Evolutionary conservation across 2,329 filamentous ascomycete species (phyloP).

Genomic region (Lecanicillium sp.): DNA sequence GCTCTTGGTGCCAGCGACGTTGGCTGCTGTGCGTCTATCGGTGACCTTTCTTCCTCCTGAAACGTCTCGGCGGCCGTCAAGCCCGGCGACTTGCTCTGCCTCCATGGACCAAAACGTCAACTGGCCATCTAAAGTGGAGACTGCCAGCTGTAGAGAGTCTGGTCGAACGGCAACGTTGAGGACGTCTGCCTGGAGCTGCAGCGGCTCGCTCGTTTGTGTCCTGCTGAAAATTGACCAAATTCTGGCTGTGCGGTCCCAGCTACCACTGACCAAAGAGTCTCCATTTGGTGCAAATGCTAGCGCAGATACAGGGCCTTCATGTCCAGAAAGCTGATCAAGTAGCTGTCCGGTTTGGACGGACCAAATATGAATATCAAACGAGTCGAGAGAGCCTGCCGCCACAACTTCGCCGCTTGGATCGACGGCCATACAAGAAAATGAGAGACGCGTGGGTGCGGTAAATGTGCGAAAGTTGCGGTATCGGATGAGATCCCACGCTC

Average conservation of each 20-base stretch:
- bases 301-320: conserved; percentile 87
- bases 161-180: conserved; percentile 79
- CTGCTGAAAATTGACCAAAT: conserved; percentile 94
- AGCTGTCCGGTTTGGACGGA: conserved; percentile 96
- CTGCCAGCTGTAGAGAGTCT: conserved; percentile 82
- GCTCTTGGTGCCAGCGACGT: conserved; percentile 79
- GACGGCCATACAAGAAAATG: conserved; percentile 91
- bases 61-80: conserved; percentile 86
- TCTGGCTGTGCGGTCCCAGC: conserved; percentile 92
- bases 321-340: conserved; percentile 80
- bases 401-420: conserved; percentile 95
- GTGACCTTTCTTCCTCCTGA: conserved; percentile 84
- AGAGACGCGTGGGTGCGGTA: conserved; percentile 82
- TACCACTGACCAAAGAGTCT: conserved; percentile 75
- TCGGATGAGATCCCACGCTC: conserved; percentile 92
- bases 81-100: conserved; percentile 72
- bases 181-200: conserved; percentile 88
- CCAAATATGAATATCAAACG: conserved; percentile 97
- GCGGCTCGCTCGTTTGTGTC: conserved; percentile 88
- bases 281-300: conserved; percentile 86
- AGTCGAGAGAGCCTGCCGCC: conserved; percentile 89
- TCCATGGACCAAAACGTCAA: conserved; percentile 94
- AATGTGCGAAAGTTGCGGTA: conserved; percentile 98
- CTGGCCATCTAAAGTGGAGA: conserved; percentile 89
- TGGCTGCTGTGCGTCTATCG: conserved; percentile 86